phyloP scores from a whole-genome alignment of 139 green algal genomes.

The Ettlia oleoabundans region DNA sequence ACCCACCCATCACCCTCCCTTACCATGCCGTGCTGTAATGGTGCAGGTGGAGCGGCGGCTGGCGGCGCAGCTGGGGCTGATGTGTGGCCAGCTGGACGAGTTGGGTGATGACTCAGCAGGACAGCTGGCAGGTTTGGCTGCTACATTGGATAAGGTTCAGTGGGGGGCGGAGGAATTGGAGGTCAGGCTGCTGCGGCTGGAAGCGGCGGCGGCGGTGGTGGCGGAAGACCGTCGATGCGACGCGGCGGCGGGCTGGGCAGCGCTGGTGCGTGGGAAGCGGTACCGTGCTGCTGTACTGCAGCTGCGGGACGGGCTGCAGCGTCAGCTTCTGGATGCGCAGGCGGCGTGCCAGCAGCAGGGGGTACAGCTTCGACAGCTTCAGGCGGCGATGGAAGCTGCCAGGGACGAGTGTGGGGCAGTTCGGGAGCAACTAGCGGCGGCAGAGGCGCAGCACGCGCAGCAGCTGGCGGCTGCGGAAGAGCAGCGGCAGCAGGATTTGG shows the following conservation, averaged over 20 bases:
- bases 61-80: not conserved
- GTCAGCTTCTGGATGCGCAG: constrained; percentile 25
- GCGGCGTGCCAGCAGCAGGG: constrained; percentile 21
- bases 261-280: not conserved
- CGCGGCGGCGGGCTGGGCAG: constrained; percentile 1
- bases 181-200: constrained; percentile 26
- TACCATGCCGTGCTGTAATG: too few relatives aligned
- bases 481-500: constrained; percentile 3
- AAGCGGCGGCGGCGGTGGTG: constrained; percentile 19
- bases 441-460: not conserved
- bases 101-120: not conserved
- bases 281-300: constrained; percentile 8
- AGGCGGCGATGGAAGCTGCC: not conserved
- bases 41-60: constrained; percentile 11
- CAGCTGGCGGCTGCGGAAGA: not conserved
- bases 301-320: constrained; percentile 21
- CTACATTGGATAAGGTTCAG: not conserved
- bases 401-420: not conserved
- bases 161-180: not conserved
- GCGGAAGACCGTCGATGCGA: not conserved
- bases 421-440: not conserved
- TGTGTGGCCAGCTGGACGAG: not conserved
- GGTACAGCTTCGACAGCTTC: not conserved
- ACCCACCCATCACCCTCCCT: not conserved
- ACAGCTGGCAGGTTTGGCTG: not conserved